These are phyloP conservation scores for Chernovozyma aurita DNA, from an alignment of 1,139 yeast genomes.

Conservation along the genomic window DNA sequence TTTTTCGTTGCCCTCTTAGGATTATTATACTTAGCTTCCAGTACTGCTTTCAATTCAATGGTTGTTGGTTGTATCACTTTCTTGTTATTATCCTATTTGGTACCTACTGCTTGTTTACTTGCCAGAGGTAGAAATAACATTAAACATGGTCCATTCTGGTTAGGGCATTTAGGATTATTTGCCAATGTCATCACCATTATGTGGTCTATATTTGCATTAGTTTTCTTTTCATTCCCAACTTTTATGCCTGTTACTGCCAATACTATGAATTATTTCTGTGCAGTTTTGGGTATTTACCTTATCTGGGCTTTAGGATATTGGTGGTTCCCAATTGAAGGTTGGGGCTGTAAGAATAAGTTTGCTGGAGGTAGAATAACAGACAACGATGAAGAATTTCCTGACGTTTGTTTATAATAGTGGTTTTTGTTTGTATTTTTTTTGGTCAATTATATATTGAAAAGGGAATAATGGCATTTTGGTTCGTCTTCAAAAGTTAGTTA, in stretches of 20 bases:
- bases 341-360: slow-evolving; percentile 35
- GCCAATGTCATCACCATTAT: slow-evolving; percentile 22
- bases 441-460: too few relatives aligned
- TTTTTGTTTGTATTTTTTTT: too few relatives aligned
- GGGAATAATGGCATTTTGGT: too few relatives aligned
- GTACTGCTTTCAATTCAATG: slow-evolving; percentile 26
- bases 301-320: slow-evolving; percentile 54
- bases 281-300: slow-evolving; percentile 38
- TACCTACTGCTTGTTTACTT: slow-evolving; percentile 24
- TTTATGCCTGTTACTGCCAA: slow-evolving; percentile 25
- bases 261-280: slow-evolving; percentile 36
- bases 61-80: slow-evolving; percentile 19
- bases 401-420: slow-evolving; percentile 30
- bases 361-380: slow-evolving; percentile 42
- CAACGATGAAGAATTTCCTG: slow-evolving; percentile 45
- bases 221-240: slow-evolving; percentile 27
- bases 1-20: slow-evolving; percentile 25
- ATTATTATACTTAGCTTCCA: slow-evolving; percentile 18
- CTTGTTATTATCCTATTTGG: slow-evolving; percentile 19
- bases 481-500: too few relatives aligned
- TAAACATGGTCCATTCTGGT: slow-evolving; percentile 18
- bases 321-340: slow-evolving; percentile 44
- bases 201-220: slow-evolving; percentile 26
- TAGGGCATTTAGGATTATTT: slow-evolving; percentile 24
- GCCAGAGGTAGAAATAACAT: slow-evolving; percentile 12